Conservation (phyloP, 805 yeast species). For the Zygosaccharomyces rouxii region DNA sequence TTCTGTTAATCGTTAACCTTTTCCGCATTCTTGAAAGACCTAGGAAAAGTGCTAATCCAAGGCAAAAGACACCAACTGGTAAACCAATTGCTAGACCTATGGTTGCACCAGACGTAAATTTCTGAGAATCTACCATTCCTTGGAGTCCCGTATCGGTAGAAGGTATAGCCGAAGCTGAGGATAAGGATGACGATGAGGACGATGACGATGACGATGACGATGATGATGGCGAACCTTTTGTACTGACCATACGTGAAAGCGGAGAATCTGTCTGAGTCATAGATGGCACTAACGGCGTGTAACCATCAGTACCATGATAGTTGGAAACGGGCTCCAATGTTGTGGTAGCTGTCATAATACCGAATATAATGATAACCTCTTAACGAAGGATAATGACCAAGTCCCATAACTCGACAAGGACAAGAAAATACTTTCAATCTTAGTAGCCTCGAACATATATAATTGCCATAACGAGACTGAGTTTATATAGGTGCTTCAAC, state of each 20-base stretch:
- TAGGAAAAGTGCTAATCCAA: constrained; percentile 21
- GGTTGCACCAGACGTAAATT: constrained; percentile 13
- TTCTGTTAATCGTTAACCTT: not conserved
- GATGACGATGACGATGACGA: not conserved
- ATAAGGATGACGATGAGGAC: not conserved
- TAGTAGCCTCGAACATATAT: not conserved
- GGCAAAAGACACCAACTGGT: constrained; percentile 29
- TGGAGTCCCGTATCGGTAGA: constrained; percentile 2
- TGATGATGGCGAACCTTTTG: not conserved
- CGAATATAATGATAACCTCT: not conserved
- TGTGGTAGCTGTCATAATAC: constrained; percentile 1
- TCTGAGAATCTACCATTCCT: constrained; percentile 6
- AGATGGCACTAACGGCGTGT: constrained; percentile 2
- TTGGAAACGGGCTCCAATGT: constrained; percentile 4
- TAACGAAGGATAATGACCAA: not conserved
- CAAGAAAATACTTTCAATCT: not conserved
- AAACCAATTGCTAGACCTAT: constrained; percentile 33
- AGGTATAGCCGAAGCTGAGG: not conserved
- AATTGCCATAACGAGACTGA: not conserved
- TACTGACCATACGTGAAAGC: not conserved
- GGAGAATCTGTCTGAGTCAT: not conserved
- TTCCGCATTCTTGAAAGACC: constrained; percentile 17
- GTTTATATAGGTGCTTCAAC: not conserved
- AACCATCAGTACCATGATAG: constrained; percentile 2
- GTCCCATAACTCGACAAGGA: not conserved